Evolutionary conservation across 2,329 filamentous ascomycete genomes (phyloP), one percentile per base, ranked within the genome.

Genomic region (Alternaria metachromatica): DNA sequence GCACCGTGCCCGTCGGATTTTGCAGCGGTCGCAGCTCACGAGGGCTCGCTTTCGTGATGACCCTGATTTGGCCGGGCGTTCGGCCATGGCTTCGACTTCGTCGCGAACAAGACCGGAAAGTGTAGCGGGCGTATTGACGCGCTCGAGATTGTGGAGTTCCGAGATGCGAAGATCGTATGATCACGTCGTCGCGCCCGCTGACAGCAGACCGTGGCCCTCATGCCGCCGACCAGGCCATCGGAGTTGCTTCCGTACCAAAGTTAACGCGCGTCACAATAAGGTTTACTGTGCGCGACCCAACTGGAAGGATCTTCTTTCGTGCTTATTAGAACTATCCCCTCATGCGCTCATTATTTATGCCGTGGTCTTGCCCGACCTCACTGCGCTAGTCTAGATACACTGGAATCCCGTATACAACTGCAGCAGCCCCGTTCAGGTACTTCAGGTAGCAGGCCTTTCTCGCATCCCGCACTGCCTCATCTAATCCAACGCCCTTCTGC

Each of bases 341-440:
- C 43, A 53, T 37, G 26, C 54, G 43, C 13, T 41, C 20, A 9
- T 53, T 41, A 37, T 10, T 41, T 53, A 21, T 9, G 49, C 13
- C 33, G 49, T 23, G 48, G 18, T 30, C 58, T 49, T 54, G 55
- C 33, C 33, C 12, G 18, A 23, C 28, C 49, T 53, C 28, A n/a
- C 28, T 53, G 37, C 49, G 33, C 20, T 75, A 79, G 45, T 80
- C 81, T 64, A 97, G 84, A 81, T 94, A 97, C 66, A 97, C 93
- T 28, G 96, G 96, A 76, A 99, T 91, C 15, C 96, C 96, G 83
- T 98, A 99, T 57, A 98, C 90, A 68, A 96, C 94, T 23, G 96
- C 93, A 41, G 95, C 94, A 11, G 95, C 96, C 1, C 94, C 96
- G 73, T 97, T 99, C 71, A 99, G 83, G 83, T 97, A 98, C 77